Conservation (phyloP, 108 stramenopile genomes). For the Cyclotella atomus region DNA sequence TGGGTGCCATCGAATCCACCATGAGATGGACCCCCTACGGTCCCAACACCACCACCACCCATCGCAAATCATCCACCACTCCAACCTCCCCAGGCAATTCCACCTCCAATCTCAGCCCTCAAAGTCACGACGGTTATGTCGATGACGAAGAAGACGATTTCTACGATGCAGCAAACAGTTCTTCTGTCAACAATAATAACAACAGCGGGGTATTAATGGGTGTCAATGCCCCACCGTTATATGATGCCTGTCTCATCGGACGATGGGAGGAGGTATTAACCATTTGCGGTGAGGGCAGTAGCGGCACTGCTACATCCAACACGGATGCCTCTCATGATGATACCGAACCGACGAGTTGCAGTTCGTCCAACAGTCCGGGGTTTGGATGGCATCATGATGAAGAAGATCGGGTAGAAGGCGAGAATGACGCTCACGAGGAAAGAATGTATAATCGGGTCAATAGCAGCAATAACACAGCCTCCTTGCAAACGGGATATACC, state of each 20-base stretch:
- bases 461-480: neutral
- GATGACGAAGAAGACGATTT: neutral
- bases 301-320: too few relatives aligned
- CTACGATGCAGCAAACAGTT: neutral
- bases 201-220: constrained; percentile 41
- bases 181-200: neutral
- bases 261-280: constrained; percentile 43
- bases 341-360: neutral
- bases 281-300: constrained; percentile 40
- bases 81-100: constrained; percentile 20
- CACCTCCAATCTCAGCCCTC: constrained; percentile 13
- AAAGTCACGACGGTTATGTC: constrained; percentile 1
- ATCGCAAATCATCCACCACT: neutral
- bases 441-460: neutral
- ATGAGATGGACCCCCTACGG: constrained; percentile 37
- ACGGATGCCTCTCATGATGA: too few relatives aligned
- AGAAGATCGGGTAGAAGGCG: neutral
- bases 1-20: constrained; percentile 40
- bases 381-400: neutral
- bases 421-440: neutral
- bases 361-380: neutral
- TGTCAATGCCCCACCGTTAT: constrained; percentile 48
- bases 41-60: neutral
- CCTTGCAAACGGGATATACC: constrained; percentile 34
- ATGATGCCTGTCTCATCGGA: constrained; percentile 55